Evolutionary conservation across 2,329 filamentous ascomycete species (phyloP), one percentile per base, ranked within the genome.

Genomic region (Hymenoscyphus fructigenus): DNA sequence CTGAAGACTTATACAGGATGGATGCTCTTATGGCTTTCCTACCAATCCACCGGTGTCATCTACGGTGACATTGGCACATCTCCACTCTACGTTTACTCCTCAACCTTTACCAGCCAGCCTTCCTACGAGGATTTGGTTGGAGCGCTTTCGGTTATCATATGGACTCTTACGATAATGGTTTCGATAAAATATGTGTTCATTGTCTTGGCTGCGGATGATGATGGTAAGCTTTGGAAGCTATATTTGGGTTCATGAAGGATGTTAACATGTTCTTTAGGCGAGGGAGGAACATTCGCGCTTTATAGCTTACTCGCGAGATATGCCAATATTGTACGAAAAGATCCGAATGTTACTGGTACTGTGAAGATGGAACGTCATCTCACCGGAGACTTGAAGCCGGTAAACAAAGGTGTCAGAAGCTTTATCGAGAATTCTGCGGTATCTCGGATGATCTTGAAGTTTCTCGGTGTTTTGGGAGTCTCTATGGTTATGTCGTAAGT

Each of bases 21-120:
- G 68, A 70, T 68, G 41, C 64, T 75, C 5, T 20, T 72, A 14
- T 74, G 84, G 82, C 80, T 88, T 55, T 83, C 86, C 28, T 90
- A 88, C 72, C 87, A 90, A 75, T 86, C 83, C 2, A 84, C 83
- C 34, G 88, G 88, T 60, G 85, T 88, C 50, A 90, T 90, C 60
- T 90, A 91, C 67, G 88, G 88, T 28, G 88, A 91, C 69, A 89
- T 90, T 71, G 88, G 63, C 10, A 84, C 79, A 0, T 86, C 83
- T 66, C 88, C 87, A n/a, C 83, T 91, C 20, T 91, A 91, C 71
- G 88, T 91, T 20, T 91, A 80, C 75, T 90, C 87, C 20, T 88
- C 85, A n/a, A 89, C 86, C 0, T 91, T 91, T 71, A 79, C 81
- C 29, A 76, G 78, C 2, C 76, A 82, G 17, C 87, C 87, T 0